Evolutionary conservation across 2,329 filamentous ascomycete genomes (phyloP), one percentile per base, ranked within the genome.

Genomic region (Byssothecium circinans): DNA sequence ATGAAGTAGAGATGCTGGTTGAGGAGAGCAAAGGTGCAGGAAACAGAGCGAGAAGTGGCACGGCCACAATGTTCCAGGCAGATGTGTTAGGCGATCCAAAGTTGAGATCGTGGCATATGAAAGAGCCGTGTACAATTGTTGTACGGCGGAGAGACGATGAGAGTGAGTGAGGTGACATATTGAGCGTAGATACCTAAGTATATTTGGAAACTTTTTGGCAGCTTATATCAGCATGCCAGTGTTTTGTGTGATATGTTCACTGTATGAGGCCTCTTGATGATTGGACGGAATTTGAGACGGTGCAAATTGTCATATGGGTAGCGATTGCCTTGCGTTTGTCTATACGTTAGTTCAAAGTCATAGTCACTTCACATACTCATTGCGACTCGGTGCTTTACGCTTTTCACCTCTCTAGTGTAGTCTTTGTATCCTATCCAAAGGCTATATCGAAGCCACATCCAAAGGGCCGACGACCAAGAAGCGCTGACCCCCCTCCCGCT

Each of bases 1-100:
- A 96, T 71, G 91, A 96, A 75, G 83, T 88, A 2, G 78, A 79
- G 50, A 64, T 88, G 7, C 57, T 74, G 39, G 68, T 57, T 5
- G 43, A 47, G 8, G 55, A 53, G 8, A 34, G 46, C 14, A 50
- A 56, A 5, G 47, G 54, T 8, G 47, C 58, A 4, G 62, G 55
- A 7, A 57, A 41, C 11, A 57, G 57, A 27, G 17, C 32, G 19
- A 57, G 63, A 18, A 65, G 62, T 34, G 60, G 59, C 30, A 66
- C 64, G 30, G 56, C 55, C 25, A 53, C 44, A 19, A 30, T 68
- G 41, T 34, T 67, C 41, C 62, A 68, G 41, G 60, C 56, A 22
- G 46, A 59, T 45, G 46, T 70, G 1, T 14, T 71, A 10, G 63
- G 63, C 0, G 68, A 72, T 35, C 68, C 67, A 41, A 70, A 65